Evolutionary conservation across 2,329 filamentous ascomycete genomes (phyloP), one percentile per base, ranked within the genome.

Genomic region (Blastomyces emzantsi): DNA sequence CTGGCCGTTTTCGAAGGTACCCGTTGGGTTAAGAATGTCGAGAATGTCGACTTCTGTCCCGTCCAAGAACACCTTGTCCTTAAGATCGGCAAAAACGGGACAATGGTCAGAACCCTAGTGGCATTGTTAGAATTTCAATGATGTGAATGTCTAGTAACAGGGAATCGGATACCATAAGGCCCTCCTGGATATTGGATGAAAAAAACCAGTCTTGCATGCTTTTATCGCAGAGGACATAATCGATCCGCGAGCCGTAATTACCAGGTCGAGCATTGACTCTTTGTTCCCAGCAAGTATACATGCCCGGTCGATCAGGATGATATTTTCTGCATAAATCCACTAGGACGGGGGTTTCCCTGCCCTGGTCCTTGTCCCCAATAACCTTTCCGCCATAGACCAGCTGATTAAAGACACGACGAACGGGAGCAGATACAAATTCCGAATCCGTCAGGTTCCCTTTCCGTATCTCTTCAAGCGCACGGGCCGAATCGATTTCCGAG

Each of bases 231-330:
- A 97, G 82, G 22, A 99, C 84, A 75, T 96, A 97, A 75, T 99
- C 94, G 69, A 97, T 97, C 45, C 94, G 85, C 62, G 90, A 89
- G 6, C 94, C 94, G 74, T 89, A 95, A 73, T 97, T 97, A 2
- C 90, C 92, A 2, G 93, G 93, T n/a, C 94, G 83, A n/a, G 90
- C 90, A 75, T 97, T 97, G 72, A 92, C 89, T 73, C 90, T 92
- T 60, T 90, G 92, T 67, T 97, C 92, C 93, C 93, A 97, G 74
- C 93, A 96, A 0, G 94, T 97, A 74, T 91, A 97, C 94, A 99
- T 97, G 65, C 91, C 91, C 66, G 81, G 80, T 49, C 94, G 83
- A n/a, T 80, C 77, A 0, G 90, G 89, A 71, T 97, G 89, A 71
- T 92, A 95, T 33, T 83, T 84, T 59, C 94, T 85, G 69, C 90